These are phyloP conservation scores for Umbelopsis isabellina DNA, from an alignment of 192 early-diverging fungal species.

Conservation along the genomic window DNA sequence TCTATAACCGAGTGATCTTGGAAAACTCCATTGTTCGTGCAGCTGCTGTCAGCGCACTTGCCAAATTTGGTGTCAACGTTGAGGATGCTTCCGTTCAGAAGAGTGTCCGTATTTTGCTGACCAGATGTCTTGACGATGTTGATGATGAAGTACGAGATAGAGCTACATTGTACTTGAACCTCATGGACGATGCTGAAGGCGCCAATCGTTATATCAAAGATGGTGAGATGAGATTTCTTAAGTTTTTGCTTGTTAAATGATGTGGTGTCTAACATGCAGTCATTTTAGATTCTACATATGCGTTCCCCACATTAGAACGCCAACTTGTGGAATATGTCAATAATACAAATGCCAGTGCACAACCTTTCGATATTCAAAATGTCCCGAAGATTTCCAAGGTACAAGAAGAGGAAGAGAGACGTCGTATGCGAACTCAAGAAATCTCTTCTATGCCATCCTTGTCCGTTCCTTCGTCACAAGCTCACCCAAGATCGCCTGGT, in stretches of 20 bases:
- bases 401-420: conserved; percentile 83
- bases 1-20: conserved; percentile 98
- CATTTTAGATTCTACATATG: conserved; percentile 77
- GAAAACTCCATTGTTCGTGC: conserved; percentile 96
- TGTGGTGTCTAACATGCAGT: conserved; percentile 7
- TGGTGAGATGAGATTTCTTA: conserved; percentile 54
- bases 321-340: conserved; percentile 87
- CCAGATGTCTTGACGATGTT: conserved; percentile 93
- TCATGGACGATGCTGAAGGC: conserved; percentile 69
- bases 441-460: conserved; percentile 26
- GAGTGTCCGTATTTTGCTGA: conserved; percentile 85
- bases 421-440: conserved; percentile 48
- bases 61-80: conserved; percentile 87
- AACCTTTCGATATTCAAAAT: conserved; percentile 76
- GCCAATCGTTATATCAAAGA: conserved; percentile 77
- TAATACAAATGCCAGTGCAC: conserved; percentile 58
- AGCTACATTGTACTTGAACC: conserved; percentile 84
- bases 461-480: conserved; percentile 34
- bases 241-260: not conserved
- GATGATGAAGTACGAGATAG: conserved; percentile 99
- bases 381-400: conserved; percentile 84
- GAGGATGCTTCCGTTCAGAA: conserved; percentile 71
- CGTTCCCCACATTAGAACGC: conserved; percentile 82
- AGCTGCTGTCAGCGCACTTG: conserved; percentile 94
- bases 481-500: conserved; percentile 31